A percentile compares a stretch with the other conserved stretches of the same genome.
phyloP scores from a whole-genome alignment of 306 rosid species.

The Vigna radiata region DNA sequence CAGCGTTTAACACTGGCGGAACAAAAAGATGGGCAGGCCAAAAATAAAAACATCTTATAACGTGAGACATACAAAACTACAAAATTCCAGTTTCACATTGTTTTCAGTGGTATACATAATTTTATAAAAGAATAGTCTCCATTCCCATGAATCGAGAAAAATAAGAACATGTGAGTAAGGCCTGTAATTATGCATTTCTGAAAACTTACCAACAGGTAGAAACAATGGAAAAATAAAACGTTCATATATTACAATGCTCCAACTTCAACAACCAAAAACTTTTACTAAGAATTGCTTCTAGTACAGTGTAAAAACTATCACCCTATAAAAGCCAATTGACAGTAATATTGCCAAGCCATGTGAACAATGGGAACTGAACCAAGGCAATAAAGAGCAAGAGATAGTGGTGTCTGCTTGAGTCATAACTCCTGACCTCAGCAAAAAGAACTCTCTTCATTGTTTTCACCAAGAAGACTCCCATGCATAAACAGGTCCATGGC shows the following conservation, averaged over 20 bases:
- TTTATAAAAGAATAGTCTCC: slow-evolving; percentile 15
- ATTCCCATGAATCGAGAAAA: background rate
- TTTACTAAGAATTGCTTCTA: slow-evolving; percentile 42
- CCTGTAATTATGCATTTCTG: slow-evolving; percentile 37
- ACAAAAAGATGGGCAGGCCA: background rate
- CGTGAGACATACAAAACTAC: background rate
- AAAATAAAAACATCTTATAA: background rate
- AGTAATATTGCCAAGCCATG: slow-evolving; percentile 90
- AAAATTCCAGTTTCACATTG: slow-evolving; percentile 2
- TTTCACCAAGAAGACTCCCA: slow-evolving; percentile 96
- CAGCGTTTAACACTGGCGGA: background rate
- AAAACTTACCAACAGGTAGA: slow-evolving; percentile 8
- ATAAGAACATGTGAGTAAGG: slow-evolving; percentile 18
- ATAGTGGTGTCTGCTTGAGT: slow-evolving; percentile 91
- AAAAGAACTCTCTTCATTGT: slow-evolving; percentile 94
- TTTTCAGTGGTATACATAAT: slow-evolving; percentile 10
- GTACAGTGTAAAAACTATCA: slow-evolving; percentile 42
- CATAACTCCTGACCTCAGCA: slow-evolving; percentile 88
- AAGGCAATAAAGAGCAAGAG: slow-evolving; percentile 88
- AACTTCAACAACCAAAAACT: slow-evolving; percentile 31
- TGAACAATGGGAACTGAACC: slow-evolving; percentile 92
- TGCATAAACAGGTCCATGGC: slow-evolving; percentile 93
- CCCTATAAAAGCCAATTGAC: slow-evolving; percentile 87
- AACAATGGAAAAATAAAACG: slow-evolving; percentile 27
- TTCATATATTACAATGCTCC: slow-evolving; percentile 37